Conservation (phyloP, 306 rosid species). For the Quercus rubra region DNA sequence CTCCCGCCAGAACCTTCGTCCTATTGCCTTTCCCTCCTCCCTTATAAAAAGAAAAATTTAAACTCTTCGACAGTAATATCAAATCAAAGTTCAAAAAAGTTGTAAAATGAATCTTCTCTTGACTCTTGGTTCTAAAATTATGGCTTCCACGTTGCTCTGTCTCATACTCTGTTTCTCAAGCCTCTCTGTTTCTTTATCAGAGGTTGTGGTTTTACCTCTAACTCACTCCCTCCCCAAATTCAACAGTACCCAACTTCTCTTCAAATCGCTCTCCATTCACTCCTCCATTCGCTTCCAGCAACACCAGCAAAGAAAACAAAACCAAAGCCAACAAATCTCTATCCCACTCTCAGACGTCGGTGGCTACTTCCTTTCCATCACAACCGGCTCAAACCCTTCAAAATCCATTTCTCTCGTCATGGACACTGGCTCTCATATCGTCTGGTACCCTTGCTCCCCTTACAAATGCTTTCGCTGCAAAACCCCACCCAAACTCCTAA, state of each 20-base stretch:
- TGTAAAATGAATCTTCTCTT: not conserved
- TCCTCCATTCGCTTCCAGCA: conserved; percentile 47
- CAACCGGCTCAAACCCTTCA: conserved; percentile 43
- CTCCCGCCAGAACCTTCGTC: too few relatives aligned
- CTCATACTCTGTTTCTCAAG: conserved; percentile 38
- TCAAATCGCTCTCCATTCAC: conserved; percentile 61
- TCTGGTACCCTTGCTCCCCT: conserved; percentile 92
- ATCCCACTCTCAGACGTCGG: conserved; percentile 85
- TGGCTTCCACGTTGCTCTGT: conserved; percentile 51
- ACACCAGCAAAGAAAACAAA: not conserved
- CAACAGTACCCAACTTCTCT: conserved; percentile 69
- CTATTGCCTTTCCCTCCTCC: too few relatives aligned
- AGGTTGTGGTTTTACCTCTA: conserved; percentile 44
- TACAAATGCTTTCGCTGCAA: conserved; percentile 91
- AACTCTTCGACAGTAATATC: not conserved
- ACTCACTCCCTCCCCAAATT: conserved; percentile 60
- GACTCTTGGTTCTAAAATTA: not conserved
- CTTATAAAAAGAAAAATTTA: too few relatives aligned
- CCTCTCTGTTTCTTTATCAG: conserved; percentile 29
- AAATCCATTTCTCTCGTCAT: conserved; percentile 74
- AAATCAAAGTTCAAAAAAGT: too few relatives aligned
- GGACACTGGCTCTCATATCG: conserved; percentile 97
- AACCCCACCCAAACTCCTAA: conserved; percentile 32
- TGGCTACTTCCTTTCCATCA: conserved; percentile 74
- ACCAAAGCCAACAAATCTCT: conserved; percentile 45